phyloP scores from a whole-genome alignment of 1,139 yeast genomes.

The Hemisphaericaspora lyxosophila region DNA sequence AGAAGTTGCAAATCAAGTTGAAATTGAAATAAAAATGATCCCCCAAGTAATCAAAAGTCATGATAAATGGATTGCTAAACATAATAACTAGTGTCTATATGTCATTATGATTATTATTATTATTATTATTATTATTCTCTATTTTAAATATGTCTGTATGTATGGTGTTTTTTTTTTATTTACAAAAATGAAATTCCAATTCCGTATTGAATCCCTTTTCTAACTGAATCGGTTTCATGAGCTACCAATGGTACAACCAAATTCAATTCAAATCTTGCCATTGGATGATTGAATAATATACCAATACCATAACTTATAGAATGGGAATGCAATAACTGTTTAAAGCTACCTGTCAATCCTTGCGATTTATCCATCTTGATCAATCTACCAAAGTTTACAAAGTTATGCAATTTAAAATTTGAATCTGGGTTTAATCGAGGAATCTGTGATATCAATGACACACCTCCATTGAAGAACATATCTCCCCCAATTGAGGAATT shows the following conservation, averaged over 20 bases:
- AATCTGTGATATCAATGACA: slow-evolving; percentile 62
- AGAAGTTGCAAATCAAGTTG: slow-evolving; percentile 41
- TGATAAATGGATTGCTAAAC: slow-evolving; percentile 51
- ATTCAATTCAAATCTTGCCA: slow-evolving; percentile 88
- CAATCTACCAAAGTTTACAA: slow-evolving; percentile 73
- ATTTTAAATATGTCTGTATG: too few species aligned
- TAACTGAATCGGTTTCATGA: slow-evolving; percentile 60
- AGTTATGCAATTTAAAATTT: slow-evolving; percentile 67
- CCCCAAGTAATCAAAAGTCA: slow-evolving; percentile 73
- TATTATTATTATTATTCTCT: too few species aligned
- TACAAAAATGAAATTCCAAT: slow-evolving; percentile 82
- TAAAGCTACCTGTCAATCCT: slow-evolving; percentile 19
- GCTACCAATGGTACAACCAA: slow-evolving; percentile 75
- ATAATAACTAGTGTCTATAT: slow-evolving; percentile 3
- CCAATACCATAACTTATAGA: slow-evolving; percentile 75
- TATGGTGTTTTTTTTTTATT: slow-evolving; percentile 12
- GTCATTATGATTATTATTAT: slow-evolving; percentile 5
- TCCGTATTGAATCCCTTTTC: slow-evolving; percentile 93
- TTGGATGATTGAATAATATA: slow-evolving; percentile 76
- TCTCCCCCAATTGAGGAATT: slow-evolving; percentile 76
- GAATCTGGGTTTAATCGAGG: slow-evolving; percentile 60
- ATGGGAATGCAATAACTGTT: slow-evolving; percentile 28
- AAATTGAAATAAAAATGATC: slow-evolving; percentile 74
- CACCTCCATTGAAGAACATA: slow-evolving; percentile 66
- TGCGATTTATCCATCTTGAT: slow-evolving; percentile 38